Conservation (phyloP, 2,329 filamentous ascomycete genomes). For the Colletotrichum gloeosporioides region DNA sequence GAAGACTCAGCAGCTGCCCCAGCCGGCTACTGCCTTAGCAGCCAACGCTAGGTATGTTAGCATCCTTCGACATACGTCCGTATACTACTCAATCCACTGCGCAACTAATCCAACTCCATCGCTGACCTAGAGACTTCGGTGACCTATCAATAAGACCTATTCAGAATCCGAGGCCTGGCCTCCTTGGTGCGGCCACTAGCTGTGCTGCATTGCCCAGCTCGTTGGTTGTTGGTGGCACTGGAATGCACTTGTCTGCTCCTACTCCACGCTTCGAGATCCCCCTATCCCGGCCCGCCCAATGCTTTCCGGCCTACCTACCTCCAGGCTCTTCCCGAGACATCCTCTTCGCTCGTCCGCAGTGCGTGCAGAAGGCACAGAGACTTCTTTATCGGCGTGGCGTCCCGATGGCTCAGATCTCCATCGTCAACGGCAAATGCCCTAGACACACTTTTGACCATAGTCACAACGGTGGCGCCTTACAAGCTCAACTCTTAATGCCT, state of each 20-base stretch:
- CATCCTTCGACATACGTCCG: constrained; percentile 4
- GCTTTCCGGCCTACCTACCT: background rate
- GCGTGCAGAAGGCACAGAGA: background rate
- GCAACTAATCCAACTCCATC: background rate
- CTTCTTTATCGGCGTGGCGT: constrained; percentile 16
- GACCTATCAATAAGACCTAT: background rate
- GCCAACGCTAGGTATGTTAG: background rate
- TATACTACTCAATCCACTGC: constrained; percentile 1
- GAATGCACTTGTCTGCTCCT: background rate
- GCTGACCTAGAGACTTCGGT: background rate
- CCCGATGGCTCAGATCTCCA: background rate
- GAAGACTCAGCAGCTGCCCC: background rate
- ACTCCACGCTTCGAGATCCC: background rate
- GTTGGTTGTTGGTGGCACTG: background rate
- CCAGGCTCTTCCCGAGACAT: background rate
- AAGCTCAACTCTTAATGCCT: background rate
- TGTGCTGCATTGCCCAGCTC: background rate
- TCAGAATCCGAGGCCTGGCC: background rate
- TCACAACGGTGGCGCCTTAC: constrained; percentile 13
- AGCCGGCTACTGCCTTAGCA: background rate
- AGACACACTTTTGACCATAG: background rate
- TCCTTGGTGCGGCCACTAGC: background rate
- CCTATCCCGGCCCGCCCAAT: background rate
- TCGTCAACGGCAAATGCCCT: constrained; percentile 7
- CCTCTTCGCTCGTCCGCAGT: background rate